Conservation (phyloP, 805 yeast species). For the Priceomyces castillae region DNA sequence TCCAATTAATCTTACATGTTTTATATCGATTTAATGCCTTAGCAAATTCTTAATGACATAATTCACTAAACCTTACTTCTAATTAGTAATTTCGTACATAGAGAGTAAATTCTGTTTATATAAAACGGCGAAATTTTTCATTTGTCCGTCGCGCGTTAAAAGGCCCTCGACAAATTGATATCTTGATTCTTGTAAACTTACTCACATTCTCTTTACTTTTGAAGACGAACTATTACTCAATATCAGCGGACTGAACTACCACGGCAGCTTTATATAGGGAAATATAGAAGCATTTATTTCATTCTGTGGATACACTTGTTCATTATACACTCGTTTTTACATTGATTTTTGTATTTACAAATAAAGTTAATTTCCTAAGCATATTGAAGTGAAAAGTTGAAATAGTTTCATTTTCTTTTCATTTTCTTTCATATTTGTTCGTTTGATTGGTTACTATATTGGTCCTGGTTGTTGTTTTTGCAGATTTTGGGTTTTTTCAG, state of each 20-base stretch:
- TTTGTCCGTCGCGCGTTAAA: background rate
- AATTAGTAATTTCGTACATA: background rate
- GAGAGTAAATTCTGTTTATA: background rate
- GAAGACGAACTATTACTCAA: background rate
- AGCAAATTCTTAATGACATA: background rate
- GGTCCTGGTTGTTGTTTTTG: conserved; percentile 1
- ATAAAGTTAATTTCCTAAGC: background rate
- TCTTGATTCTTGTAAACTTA: background rate
- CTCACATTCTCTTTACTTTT: background rate
- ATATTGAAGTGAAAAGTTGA: background rate
- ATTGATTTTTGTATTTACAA: background rate
- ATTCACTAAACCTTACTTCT: background rate
- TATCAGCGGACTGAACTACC: no score
- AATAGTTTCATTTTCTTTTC: background rate
- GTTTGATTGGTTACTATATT: background rate
- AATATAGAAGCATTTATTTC: background rate
- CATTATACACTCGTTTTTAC: background rate
- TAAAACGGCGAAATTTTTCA: background rate
- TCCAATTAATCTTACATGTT: background rate
- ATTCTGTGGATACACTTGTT: background rate
- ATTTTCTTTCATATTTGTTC: conserved; percentile 1
- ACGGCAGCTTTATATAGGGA: no score
- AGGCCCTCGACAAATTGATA: background rate
- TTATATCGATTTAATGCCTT: background rate
- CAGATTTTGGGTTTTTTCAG: conserved; percentile 1